Base-by-base conservation (phyloP, 768 basidiomycete genomes). In the Cyathus striatus region DNA sequence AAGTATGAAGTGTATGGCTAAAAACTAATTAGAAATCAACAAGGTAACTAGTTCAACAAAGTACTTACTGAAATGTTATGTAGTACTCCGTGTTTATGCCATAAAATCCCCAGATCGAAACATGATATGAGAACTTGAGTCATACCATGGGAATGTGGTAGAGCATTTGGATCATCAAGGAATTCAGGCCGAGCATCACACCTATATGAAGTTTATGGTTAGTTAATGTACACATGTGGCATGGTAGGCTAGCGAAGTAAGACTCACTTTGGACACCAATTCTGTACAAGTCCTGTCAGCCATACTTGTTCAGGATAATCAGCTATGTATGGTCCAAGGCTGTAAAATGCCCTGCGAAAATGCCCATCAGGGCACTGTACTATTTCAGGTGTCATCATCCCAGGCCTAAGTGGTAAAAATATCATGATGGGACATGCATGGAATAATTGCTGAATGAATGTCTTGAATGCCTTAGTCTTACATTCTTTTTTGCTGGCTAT, bases 261-360 rank as follows among this genome's bases (percentile, higher is more conserved):
- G 5, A 50, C 41, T 3, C 38, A 43, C 44, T 45, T 48, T 26
- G 53, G 47, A 35, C 51, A 56, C 58, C 58, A 59, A 2, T 52
- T 46, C 16, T 52, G 44, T 2, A 69, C 61, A 23, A 64, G 48
- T 3, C 54, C 45, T 0, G 58, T 41, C 0, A 65, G 44, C 39
- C 44, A 56, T 0, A 59, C 62, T 42, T 70, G 66, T 42, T 68
- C 64, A 1, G 66, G 66, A 46, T 68, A 67, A 42, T 67, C 62
- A 1, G 63, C 62, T 40, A 68, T 65, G 44, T 58, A 62, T 2
- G 64, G 62, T 0, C 63, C 63, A 18, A 66, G 46, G 6, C 50
- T 46, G 42, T 50, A 68, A 0, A 66, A 52, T 0, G 49, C 57
- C 3, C 54, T 47, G 0, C 52, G 51, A 46, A 51, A 64, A 40